Evolutionary conservation across 345 rosid species (phyloP).

Genomic region (Nasturtium officinale): DNA sequence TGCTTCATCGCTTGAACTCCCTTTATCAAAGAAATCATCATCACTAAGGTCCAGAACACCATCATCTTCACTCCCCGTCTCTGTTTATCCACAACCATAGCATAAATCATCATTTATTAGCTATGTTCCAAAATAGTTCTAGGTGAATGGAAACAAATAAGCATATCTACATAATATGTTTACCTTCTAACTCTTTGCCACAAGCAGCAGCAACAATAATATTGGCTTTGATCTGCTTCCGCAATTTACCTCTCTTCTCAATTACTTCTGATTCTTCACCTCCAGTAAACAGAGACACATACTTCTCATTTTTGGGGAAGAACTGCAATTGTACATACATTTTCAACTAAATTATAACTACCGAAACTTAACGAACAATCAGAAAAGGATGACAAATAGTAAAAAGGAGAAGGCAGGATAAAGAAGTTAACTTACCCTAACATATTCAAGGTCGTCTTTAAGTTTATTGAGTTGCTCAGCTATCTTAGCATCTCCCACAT

Average conservation of each 20-base stretch:
- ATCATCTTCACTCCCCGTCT: conserved; percentile 99
- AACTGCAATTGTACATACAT: conserved; percentile 55
- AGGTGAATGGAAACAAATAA: neutral
- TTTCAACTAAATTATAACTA: neutral
- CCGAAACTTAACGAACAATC: neutral
- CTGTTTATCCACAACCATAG: conserved; percentile 45
- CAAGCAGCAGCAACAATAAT: conserved; percentile 91
- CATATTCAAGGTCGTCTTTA: conserved; percentile 98
- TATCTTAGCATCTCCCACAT: conserved; percentile 64
- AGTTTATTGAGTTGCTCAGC: conserved; percentile 73
- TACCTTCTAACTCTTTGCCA: conserved; percentile 99
- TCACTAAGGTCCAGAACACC: conserved; percentile 93
- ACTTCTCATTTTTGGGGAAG: conserved; percentile 96
- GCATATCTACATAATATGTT: conserved; percentile 7
- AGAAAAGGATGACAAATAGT: neutral
- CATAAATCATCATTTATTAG: conserved; percentile 2
- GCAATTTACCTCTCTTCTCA: conserved; percentile 84
- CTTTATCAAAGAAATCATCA: conserved; percentile 87
- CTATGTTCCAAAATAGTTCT: neutral
- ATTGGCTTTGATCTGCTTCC: conserved; percentile 93
- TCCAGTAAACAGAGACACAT: conserved; percentile 86
- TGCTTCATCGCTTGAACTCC: conserved; percentile 97
- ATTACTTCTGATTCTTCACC: conserved; percentile 63
- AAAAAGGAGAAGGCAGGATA: neutral
- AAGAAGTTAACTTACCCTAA: conserved; percentile 58